Evolutionary conservation across 306 rosid species (phyloP).

Genomic region (Ceratonia siliqua): DNA sequence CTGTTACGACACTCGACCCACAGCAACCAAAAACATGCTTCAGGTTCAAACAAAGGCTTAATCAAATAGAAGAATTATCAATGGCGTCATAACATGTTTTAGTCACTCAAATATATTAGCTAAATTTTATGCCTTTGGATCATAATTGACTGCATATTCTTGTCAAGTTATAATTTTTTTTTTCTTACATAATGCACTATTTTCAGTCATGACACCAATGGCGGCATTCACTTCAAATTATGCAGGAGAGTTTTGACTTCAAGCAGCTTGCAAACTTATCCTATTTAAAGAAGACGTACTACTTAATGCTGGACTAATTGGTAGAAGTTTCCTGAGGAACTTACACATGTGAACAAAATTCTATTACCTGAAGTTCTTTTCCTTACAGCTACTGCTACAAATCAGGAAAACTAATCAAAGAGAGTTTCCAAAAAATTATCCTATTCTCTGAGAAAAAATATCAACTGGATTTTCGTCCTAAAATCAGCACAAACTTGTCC

Average conservation of each 20-base stretch:
- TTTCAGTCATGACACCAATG: neutral
- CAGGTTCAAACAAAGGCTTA: neutral
- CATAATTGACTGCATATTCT: too few relatives aligned
- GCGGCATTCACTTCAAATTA: slow-evolving; percentile 5
- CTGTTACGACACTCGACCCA: slow-evolving; percentile 20
- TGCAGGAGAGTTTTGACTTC: neutral
- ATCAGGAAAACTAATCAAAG: slow-evolving; percentile 12
- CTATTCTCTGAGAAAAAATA: slow-evolving; percentile 22
- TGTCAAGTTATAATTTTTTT: too few relatives aligned
- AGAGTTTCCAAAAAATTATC: slow-evolving; percentile 8
- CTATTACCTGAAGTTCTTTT: too few relatives aligned
- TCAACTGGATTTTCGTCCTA: slow-evolving; percentile 19
- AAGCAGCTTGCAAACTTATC: neutral
- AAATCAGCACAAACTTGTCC: neutral
- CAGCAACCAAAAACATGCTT: neutral
- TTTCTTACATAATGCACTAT: slow-evolving; percentile 2
- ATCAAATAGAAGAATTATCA: neutral
- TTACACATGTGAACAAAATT: slow-evolving; percentile 16
- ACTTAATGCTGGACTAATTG: slow-evolving; percentile 16
- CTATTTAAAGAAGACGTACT: slow-evolving; percentile 5
- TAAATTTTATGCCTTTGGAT: slow-evolving; percentile 11
- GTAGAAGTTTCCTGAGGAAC: slow-evolving; percentile 11
- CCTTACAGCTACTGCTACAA: slow-evolving; percentile 5
- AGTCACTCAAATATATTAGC: slow-evolving; percentile 6
- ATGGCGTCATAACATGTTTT: neutral